Conservation (phyloP, 805 yeast genomes). For the Yueomyces sp. region DNA sequence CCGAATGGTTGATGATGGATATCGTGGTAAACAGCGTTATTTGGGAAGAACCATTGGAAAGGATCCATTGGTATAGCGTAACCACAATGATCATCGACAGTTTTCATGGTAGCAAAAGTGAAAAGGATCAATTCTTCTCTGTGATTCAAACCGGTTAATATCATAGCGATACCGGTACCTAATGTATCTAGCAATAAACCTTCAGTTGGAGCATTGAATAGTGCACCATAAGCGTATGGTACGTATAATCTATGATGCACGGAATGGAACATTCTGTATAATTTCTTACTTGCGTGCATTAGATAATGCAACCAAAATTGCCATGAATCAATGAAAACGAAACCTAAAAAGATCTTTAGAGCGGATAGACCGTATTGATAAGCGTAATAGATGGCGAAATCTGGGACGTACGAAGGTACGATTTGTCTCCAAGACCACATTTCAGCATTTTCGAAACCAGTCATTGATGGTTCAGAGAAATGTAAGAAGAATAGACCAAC, state of each 20-base stretch:
- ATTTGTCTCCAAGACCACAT: slow-evolving; percentile 31
- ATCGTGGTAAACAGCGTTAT: slow-evolving; percentile 91
- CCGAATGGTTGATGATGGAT: slow-evolving; percentile 97
- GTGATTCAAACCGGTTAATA: slow-evolving; percentile 49
- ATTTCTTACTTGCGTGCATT: slow-evolving; percentile 71
- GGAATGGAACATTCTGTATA: slow-evolving; percentile 79
- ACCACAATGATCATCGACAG: slow-evolving; percentile 99
- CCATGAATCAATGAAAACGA: slow-evolving; percentile 82
- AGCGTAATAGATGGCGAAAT: slow-evolving; percentile 31
- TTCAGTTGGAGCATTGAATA: slow-evolving; percentile 87
- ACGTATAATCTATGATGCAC: slow-evolving; percentile 90
- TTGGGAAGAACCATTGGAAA: slow-evolving; percentile 84
- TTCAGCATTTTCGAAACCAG: slow-evolving; percentile 37
- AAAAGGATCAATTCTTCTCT: slow-evolving; percentile 66
- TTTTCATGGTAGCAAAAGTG: slow-evolving; percentile 85
- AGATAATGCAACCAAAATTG: slow-evolving; percentile 80
- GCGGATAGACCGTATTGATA: slow-evolving; percentile 56
- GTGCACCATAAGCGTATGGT: slow-evolving; percentile 94
- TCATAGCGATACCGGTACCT: slow-evolving; percentile 78
- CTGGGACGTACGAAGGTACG: slow-evolving; percentile 31
- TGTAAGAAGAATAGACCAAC: slow-evolving; percentile 46
- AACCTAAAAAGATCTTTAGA: slow-evolving; percentile 46
- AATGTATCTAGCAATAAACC: slow-evolving; percentile 85
- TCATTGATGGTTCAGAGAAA: slow-evolving; percentile 42
- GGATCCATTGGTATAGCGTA: slow-evolving; percentile 85